These are phyloP conservation scores for Diversispora epigaea DNA, from an alignment of 192 early-diverging fungal species.

Conservation along the genomic window DNA sequence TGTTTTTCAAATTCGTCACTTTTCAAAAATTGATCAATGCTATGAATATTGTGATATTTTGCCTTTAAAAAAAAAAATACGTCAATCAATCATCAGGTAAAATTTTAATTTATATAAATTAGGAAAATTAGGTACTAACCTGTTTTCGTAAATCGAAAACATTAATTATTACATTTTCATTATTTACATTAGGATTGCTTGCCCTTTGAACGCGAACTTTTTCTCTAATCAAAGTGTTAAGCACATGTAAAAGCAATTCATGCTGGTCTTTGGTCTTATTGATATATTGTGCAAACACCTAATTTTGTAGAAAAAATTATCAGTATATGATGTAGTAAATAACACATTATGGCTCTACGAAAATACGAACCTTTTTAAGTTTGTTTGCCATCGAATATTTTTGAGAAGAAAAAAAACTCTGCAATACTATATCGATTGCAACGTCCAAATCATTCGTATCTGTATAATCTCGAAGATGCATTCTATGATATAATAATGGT, in stretches of 20 bases:
- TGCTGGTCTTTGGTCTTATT: slow-evolving; percentile 9
- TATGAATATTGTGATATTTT: slow-evolving; percentile 2
- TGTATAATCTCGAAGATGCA: slow-evolving; percentile 93
- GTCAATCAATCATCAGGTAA: not conserved
- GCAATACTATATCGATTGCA: slow-evolving; percentile 85
- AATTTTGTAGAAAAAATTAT: not conserved
- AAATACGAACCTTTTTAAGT: slow-evolving; percentile 55
- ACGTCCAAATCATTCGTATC: slow-evolving; percentile 89
- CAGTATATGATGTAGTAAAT: not conserved
- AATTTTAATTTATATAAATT: too few species aligned
- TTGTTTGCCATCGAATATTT: slow-evolving; percentile 87
- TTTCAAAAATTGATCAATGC: slow-evolving; percentile 19
- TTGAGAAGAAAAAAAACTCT: slow-evolving; percentile 89
- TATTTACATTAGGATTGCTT: not conserved
- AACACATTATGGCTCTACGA: not conserved
- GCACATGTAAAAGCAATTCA: slow-evolving; percentile 16
- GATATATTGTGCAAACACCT: slow-evolving; percentile 26
- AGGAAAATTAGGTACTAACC: not conserved
- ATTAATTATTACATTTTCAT: not conserved
- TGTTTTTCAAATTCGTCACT: not conserved
- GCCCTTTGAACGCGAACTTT: not conserved
- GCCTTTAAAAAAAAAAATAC: slow-evolving; percentile 1
- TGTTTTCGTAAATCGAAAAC: slow-evolving; percentile 5
- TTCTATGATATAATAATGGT: slow-evolving; percentile 35
- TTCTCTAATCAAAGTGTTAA: slow-evolving; percentile 15